These are phyloP conservation scores for Aspergillus vadensis DNA, from an alignment of 2,329 filamentous ascomycete genomes.

Conservation along the genomic window DNA sequence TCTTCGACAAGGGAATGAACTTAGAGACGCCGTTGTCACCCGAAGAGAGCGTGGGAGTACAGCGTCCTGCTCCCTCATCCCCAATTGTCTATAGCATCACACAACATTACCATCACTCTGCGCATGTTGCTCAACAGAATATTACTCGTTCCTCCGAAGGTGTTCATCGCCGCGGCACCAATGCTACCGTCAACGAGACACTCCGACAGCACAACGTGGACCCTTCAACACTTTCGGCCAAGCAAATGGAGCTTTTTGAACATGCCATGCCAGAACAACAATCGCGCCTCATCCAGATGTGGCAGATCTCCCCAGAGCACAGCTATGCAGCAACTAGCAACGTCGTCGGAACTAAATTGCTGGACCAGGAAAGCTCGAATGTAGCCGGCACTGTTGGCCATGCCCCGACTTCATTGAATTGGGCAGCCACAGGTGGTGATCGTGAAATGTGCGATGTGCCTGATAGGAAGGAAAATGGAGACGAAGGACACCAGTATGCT, in stretches of 20 bases:
- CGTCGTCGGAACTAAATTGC: neutral
- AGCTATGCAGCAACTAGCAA: conserved; percentile 14
- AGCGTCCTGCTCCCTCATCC: conserved; percentile 32
- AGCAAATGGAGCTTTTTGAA: conserved; percentile 77
- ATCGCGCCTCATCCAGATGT: conserved; percentile 76
- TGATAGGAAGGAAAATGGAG: conserved; percentile 19
- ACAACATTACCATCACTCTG: conserved; percentile 81
- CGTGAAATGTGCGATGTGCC: conserved; percentile 49
- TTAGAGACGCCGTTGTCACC: conserved; percentile 48
- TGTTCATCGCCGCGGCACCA: conserved; percentile 36
- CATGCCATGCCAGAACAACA: conserved; percentile 73
- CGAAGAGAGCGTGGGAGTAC: conserved; percentile 35
- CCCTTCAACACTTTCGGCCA: conserved; percentile 66
- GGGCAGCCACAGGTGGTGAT: neutral
- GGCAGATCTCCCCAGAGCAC: conserved; percentile 69
- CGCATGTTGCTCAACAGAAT: conserved; percentile 60
- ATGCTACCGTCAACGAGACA: conserved; percentile 56
- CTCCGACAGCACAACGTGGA: conserved; percentile 55
- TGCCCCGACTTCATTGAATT: neutral
- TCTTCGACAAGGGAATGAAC: conserved; percentile 76
- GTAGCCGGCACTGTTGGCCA: neutral
- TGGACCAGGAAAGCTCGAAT: neutral
- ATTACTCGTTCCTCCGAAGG: conserved; percentile 43
- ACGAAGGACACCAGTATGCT: conserved; percentile 48
- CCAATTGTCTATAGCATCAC: conserved; percentile 72